Evolutionary conservation across 805 yeast genomes (phyloP).

Genomic region (Pichia ethanolica): DNA sequence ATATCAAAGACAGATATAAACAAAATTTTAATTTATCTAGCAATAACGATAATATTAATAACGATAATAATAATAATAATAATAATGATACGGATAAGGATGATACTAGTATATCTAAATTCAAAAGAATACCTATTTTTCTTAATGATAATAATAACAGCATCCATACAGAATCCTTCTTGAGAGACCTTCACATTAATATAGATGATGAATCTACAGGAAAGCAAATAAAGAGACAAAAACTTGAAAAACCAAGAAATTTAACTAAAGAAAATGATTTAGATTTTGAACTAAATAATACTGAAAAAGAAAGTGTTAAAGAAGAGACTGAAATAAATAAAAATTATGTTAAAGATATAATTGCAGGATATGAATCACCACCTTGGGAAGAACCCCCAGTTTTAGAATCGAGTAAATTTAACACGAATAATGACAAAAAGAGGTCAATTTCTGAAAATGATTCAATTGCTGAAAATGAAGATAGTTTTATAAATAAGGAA

Average conservation of each 20-base stretch:
- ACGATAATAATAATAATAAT: neutral
- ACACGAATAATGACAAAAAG: constrained; percentile 1
- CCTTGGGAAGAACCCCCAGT: constrained; percentile 28
- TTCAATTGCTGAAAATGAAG: neutral
- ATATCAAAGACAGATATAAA: constrained; percentile 10
- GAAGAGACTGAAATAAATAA: neutral
- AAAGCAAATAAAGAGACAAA: neutral
- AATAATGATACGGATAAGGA: neutral
- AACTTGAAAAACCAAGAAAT: neutral
- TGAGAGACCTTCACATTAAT: neutral
- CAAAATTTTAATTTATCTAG: constrained; percentile 7
- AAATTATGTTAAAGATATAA: constrained; percentile 11
- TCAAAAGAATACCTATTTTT: neutral
- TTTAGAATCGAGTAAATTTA: constrained; percentile 19
- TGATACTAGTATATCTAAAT: neutral
- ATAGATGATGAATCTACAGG: constrained; percentile 12
- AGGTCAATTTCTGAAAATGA: too few species aligned
- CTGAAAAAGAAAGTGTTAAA: neutral
- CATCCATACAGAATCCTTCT: neutral
- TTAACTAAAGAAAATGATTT: neutral
- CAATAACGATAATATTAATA: neutral
- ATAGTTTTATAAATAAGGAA: constrained; percentile 3
- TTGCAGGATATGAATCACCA: constrained; percentile 26
- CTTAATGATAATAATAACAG: neutral
- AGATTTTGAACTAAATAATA: neutral